Conservation (phyloP, 148 eudicot species). For the Limonium bicolor region DNA sequence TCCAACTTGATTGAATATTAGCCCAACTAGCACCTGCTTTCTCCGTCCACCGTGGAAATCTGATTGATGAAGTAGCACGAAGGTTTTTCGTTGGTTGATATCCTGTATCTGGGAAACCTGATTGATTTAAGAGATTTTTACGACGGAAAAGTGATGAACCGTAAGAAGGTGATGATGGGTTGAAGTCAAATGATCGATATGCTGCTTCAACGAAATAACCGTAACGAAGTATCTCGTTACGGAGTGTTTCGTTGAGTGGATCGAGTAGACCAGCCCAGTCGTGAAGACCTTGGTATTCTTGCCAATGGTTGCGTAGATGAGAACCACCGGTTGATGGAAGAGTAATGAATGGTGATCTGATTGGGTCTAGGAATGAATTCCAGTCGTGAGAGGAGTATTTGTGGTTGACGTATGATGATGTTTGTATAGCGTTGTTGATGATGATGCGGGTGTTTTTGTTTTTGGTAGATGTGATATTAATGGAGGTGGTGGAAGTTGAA, state of each 20-base stretch:
- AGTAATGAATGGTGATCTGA: too few species aligned
- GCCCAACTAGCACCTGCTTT: slow-evolving; percentile 24
- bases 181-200: slow-evolving; percentile 48
- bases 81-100: slow-evolving; percentile 40
- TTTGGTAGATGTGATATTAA: too few species aligned
- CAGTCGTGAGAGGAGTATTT: too few species aligned
- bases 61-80: slow-evolving; percentile 59
- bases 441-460: too few species aligned
- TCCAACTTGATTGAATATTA: slow-evolving; percentile 11
- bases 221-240: slow-evolving; percentile 57
- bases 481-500: too few species aligned
- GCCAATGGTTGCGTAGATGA: too few species aligned
- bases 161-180: slow-evolving; percentile 34
- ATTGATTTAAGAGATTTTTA: slow-evolving; percentile 11
- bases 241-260: slow-evolving; percentile 52
- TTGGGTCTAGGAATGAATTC: too few species aligned
- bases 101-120: slow-evolving; percentile 35
- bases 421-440: too few species aligned
- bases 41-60: slow-evolving; percentile 48
- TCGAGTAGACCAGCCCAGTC: slow-evolving; percentile 82
- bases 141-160: slow-evolving; percentile 24
- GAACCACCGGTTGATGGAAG: too few species aligned
- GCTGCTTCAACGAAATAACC: slow-evolving; percentile 69
- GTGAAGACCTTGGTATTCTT: slow-evolving; percentile 49
- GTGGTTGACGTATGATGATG: too few species aligned